These are phyloP conservation scores for Thinopyrum obtusiflorum DNA, from an alignment of 202 grass and related monocot species.

Conservation along the genomic window DNA sequence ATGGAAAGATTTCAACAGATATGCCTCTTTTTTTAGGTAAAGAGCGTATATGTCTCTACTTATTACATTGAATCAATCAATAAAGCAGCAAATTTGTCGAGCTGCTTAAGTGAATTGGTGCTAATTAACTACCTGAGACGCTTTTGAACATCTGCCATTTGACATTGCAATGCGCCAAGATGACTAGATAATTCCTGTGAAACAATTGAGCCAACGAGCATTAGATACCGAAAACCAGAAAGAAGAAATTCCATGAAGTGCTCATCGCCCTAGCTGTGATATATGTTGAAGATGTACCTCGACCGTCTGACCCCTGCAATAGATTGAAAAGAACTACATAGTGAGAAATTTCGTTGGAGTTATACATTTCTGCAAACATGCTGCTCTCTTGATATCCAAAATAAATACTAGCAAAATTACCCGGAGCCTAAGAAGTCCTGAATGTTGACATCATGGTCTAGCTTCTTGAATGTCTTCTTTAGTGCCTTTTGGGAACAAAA, in stretches of 20 bases:
- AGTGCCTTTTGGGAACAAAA: conserved; percentile 53
- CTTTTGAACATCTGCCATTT: conserved; percentile 51
- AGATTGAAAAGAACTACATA: conserved; percentile 36
- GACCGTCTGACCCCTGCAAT: conserved; percentile 69
- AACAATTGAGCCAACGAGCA: conserved; percentile 20
- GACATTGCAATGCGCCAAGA: conserved; percentile 52
- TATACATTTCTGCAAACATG: background rate
- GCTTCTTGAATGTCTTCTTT: conserved; percentile 97
- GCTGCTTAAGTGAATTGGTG: conserved; percentile 6
- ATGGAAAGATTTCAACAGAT: conserved; percentile 38
- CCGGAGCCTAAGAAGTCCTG: conserved; percentile 74
- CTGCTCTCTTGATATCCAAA: background rate
- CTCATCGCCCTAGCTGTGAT: conserved; percentile 7
- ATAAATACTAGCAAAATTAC: conserved; percentile 40
- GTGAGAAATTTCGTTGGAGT: conserved; percentile 17
- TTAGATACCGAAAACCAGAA: conserved; percentile 20
- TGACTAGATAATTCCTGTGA: conserved; percentile 54
- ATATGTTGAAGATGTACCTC: conserved; percentile 49
- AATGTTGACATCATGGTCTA: conserved; percentile 91
- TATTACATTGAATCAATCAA: conserved; percentile 33
- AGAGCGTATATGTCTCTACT: background rate
- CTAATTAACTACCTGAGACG: conserved; percentile 47
- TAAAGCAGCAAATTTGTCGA: background rate
- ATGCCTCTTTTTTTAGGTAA: conserved; percentile 14
- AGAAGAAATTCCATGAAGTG: background rate